These are phyloP conservation scores for Nemania diffusa DNA, from an alignment of 2,329 filamentous ascomycete species.

Conservation along the genomic window DNA sequence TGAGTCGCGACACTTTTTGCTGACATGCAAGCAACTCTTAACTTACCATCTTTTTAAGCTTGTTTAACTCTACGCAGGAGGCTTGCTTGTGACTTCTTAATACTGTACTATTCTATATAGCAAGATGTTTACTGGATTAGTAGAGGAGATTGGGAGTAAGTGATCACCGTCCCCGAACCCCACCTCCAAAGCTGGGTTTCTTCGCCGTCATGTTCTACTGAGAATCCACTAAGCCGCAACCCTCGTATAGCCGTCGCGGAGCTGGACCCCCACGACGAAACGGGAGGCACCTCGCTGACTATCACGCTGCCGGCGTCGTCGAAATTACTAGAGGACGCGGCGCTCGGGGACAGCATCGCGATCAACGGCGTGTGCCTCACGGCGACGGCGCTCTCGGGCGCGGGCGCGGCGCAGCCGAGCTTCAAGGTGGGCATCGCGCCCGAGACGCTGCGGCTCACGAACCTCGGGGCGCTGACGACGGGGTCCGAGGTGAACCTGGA, in stretches of 20 bases:
- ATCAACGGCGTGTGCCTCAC: constrained; percentile 97
- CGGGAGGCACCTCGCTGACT: constrained; percentile 89
- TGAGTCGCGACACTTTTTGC: not conserved
- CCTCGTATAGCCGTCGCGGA: constrained; percentile 76
- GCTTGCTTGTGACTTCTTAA: constrained; percentile 1
- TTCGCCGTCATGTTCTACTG: constrained; percentile 13
- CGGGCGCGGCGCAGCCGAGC: constrained; percentile 46
- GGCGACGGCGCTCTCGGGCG: constrained; percentile 72
- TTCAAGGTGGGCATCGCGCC: constrained; percentile 97
- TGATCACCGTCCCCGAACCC: constrained; percentile 37
- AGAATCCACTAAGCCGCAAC: constrained; percentile 39
- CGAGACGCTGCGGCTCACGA: constrained; percentile 94
- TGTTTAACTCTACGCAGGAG: not conserved
- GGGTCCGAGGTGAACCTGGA: constrained; percentile 87
- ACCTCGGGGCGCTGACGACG: constrained; percentile 79
- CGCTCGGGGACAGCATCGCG: constrained; percentile 91
- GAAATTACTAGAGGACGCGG: constrained; percentile 82
- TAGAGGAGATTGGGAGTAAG: constrained; percentile 92
- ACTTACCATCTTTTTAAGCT: constrained; percentile 4
- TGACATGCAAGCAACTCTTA: not conserved
- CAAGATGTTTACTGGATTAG: constrained; percentile 93
- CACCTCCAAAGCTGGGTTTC: constrained; percentile 5
- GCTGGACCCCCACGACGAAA: constrained; percentile 81
- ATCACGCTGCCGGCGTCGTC: constrained; percentile 75
- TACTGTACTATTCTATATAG: not conserved